Conservation (phyloP, 345 rosid species). For the Gossypium longicalyx region DNA sequence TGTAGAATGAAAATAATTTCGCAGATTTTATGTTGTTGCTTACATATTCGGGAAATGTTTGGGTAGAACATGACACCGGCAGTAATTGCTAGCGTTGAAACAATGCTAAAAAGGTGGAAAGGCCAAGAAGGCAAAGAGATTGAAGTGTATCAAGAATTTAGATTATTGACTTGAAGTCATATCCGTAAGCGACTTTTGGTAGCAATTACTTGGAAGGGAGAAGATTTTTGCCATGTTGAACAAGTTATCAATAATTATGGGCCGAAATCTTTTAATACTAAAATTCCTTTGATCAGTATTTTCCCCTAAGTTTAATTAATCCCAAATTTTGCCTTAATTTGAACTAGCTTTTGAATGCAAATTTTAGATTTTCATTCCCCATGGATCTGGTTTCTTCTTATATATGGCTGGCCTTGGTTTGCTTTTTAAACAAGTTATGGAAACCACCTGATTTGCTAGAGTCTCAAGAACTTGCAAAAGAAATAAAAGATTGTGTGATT, state of each 20-base stretch:
- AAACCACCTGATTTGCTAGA: neutral
- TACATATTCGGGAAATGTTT: neutral
- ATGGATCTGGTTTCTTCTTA: neutral
- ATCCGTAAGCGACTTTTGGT: neutral
- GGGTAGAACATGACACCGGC: neutral
- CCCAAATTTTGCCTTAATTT: neutral
- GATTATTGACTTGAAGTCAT: neutral
- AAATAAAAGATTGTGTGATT: neutral
- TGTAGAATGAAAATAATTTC: too few relatives aligned
- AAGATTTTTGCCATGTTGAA: neutral
- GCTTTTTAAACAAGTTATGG: neutral
- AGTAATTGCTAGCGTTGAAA: neutral
- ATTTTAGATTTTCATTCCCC: neutral
- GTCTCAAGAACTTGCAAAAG: neutral
- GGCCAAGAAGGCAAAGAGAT: neutral
- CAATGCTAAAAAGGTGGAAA: neutral
- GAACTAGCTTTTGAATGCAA: neutral
- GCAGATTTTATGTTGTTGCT: neutral
- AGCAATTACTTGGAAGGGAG: constrained; percentile 6
- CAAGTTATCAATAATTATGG: neutral
- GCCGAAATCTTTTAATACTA: neutral
- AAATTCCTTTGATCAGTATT: neutral
- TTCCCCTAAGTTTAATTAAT: neutral
- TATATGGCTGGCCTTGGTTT: neutral
- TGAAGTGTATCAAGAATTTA: neutral